Evolutionary conservation across 2,329 filamentous ascomycete species (phyloP), one percentile per base, ranked within the genome.

Genomic region (Apiospora malaysiana): DNA sequence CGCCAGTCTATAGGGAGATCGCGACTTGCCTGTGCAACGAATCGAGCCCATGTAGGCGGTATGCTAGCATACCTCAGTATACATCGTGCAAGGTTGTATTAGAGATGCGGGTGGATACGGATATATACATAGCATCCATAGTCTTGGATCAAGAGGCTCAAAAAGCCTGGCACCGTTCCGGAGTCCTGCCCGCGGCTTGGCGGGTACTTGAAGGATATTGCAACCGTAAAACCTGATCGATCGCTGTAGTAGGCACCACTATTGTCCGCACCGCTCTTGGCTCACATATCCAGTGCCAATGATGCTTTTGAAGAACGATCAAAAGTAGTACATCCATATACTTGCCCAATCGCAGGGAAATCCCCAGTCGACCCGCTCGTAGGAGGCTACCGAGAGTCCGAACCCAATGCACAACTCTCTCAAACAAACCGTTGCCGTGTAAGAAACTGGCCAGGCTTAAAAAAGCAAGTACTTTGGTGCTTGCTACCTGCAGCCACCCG

Each of bases 191-290:
- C 56, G 56, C 40, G 56, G 37, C 56, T 63, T 40, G 56, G 56
- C 32, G 56, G 56, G 56, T 18, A 63, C 56, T 40, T 32, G 32
- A n/a, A n/a, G 32, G 1, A 40, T 63, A 63, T 63, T 63, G 56
- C 56, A 63, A 63, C 56, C n/a, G 56, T 63, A 63, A 63, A 63
- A 63, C 56, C 56, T 63, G 56, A 63, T 63, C 56, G 32, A 63
- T 63, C 32, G 32, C n/a, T 63, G 32, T 40, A 63, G 56, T 32
- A 32, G 56, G 32, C 56, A 40, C 56, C 21, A 63, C 56, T 40
- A 12, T 63, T 40, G 56, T 40, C 56, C 56, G 56, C 56, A 63
- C 56, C 18, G 32, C 32, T 12, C 51, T 37, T 59, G 27, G 49
- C 25, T 56, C 27, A 18, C 27, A 18, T 63, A 63, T 63, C 16